Evolutionary conservation across 208 protist species (phyloP).

Genomic region (Acanthamoeba rhysodes): DNA sequence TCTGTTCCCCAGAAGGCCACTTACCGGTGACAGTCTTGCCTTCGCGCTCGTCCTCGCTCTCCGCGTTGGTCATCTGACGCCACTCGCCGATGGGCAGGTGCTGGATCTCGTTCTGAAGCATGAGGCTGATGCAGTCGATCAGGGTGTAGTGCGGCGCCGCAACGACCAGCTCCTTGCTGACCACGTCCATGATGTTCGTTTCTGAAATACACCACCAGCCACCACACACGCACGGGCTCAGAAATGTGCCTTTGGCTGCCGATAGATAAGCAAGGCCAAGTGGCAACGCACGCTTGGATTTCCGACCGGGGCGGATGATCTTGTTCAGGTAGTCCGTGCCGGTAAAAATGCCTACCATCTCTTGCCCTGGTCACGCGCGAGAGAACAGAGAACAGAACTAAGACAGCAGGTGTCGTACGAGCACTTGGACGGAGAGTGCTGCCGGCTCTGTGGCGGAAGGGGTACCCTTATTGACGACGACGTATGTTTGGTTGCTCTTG

Average conservation of each 20-base stretch:
- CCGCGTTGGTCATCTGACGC: background rate
- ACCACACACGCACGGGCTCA: background rate
- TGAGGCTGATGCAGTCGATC: conserved; percentile 56
- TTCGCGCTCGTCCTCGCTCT: background rate
- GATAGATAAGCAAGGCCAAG: too few relatives aligned
- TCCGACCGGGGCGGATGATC: background rate
- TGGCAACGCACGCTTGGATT: background rate
- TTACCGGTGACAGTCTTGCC: background rate
- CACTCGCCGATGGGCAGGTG: conserved; percentile 36
- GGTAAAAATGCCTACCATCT: conserved; percentile 17
- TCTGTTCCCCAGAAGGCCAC: too few relatives aligned
- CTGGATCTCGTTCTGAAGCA: conserved; percentile 42
- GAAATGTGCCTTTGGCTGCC: background rate
- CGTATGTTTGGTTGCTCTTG: background rate
- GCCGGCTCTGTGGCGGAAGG: too few relatives aligned
- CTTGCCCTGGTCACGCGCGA: background rate
- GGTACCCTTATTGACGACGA: conserved; percentile 26
- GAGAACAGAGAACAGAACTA: too few relatives aligned
- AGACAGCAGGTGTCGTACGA: too few relatives aligned
- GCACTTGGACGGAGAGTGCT: too few relatives aligned
- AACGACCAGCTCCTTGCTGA: background rate
- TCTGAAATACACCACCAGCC: background rate
- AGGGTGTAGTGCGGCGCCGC: conserved; percentile 48
- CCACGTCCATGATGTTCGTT: conserved; percentile 31
- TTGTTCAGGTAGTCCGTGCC: conserved; percentile 34